Conservation (phyloP, 345 rosid genomes). For the Syzygium grande region DNA sequence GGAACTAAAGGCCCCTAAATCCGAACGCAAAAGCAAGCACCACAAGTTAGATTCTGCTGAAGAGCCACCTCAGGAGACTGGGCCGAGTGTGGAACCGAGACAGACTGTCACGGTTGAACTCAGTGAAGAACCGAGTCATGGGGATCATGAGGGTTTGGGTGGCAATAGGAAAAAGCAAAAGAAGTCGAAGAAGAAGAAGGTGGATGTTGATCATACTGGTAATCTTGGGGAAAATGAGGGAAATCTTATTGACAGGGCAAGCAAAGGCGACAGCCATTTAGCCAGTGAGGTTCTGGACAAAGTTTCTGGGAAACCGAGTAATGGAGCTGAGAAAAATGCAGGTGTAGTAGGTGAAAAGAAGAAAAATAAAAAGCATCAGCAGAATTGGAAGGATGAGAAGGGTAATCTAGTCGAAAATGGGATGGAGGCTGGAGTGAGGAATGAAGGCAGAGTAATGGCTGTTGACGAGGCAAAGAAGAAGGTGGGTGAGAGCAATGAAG, state of each 20-base stretch:
- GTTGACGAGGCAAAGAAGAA: neutral
- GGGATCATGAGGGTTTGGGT: neutral
- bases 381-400: too few species aligned
- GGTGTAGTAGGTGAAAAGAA: too few species aligned
- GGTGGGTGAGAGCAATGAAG: neutral
- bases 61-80: neutral
- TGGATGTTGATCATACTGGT: neutral
- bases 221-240: neutral
- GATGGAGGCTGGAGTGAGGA: neutral
- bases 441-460: neutral
- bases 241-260: too few species aligned
- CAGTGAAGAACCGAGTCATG: neutral
- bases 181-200: neutral
- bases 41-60: neutral
- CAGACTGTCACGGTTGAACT: neutral
- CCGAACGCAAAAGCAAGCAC: neutral
- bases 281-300: too few species aligned
- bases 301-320: too few species aligned
- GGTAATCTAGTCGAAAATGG: neutral
- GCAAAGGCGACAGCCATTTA: too few species aligned
- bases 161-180: neutral
- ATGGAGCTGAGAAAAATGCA: too few species aligned
- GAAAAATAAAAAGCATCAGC: too few species aligned
- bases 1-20: constrained; percentile 1
- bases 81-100: neutral